These are phyloP conservation scores for Pleurotus tuber-regium DNA, from an alignment of 768 basidiomycete species.

Conservation along the genomic window DNA sequence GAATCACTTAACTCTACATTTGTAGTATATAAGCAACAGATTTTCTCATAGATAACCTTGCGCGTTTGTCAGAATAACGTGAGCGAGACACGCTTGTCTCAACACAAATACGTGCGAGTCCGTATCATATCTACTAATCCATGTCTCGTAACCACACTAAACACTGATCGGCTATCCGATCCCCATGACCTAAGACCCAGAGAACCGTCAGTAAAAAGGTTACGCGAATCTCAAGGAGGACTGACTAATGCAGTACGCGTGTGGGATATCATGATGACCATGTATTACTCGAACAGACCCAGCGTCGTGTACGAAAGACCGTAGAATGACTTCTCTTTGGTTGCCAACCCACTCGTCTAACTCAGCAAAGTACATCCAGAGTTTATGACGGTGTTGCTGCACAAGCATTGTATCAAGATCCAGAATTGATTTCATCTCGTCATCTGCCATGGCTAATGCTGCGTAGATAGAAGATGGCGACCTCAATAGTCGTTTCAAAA, in stretches of 20 bases:
- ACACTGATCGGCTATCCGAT: slow-evolving; percentile 48
- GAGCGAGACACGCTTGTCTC: too few relatives aligned
- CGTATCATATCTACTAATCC: slow-evolving; percentile 19
- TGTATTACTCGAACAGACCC: slow-evolving; percentile 37
- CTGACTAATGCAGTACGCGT: slow-evolving; percentile 75
- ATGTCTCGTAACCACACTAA: slow-evolving; percentile 34
- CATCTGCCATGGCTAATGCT: slow-evolving; percentile 57
- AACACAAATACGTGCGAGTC: too few relatives aligned
- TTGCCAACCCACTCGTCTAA: slow-evolving; percentile 69
- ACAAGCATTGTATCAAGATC: slow-evolving; percentile 48
- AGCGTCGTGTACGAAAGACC: slow-evolving; percentile 32
- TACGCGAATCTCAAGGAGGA: too few relatives aligned
- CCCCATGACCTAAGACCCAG: slow-evolving; percentile 56
- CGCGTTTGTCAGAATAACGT: too few relatives aligned
- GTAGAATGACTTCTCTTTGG: slow-evolving; percentile 44
- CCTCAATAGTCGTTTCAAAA: slow-evolving; percentile 46
- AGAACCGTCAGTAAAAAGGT: too few relatives aligned
- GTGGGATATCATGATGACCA: slow-evolving; percentile 51
- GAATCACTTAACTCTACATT: too few relatives aligned
- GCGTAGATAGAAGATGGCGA: slow-evolving; percentile 53
- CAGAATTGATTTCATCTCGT: slow-evolving; percentile 65
- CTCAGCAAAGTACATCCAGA: slow-evolving; percentile 58
- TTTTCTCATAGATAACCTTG: too few relatives aligned
- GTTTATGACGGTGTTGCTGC: slow-evolving; percentile 32
- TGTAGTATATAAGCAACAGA: too few relatives aligned